These are phyloP conservation scores for Pneumocystis carinii DNA, from an alignment of 1,139 yeast species.

Conservation along the genomic window DNA sequence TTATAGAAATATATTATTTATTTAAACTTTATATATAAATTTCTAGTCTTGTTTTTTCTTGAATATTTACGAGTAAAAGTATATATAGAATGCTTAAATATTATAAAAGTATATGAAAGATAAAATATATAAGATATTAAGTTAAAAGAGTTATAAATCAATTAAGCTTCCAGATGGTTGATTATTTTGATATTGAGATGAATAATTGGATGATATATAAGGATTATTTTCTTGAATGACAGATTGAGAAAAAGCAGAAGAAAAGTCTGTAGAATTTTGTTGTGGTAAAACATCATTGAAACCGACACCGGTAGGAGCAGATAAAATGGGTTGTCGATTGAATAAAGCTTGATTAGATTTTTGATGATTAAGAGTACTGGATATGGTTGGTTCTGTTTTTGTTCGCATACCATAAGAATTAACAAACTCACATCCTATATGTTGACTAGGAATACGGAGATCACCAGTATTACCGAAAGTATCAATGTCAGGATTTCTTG, in stretches of 20 bases:
- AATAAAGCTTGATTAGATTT: neutral
- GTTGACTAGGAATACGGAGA: conserved; percentile 81
- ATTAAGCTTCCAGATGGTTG: neutral
- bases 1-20: no score
- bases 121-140: neutral
- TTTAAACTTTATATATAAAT: no score
- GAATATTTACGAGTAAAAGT: no score
- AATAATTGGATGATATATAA: neutral
- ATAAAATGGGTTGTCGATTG: neutral
- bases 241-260: neutral
- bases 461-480: conserved; percentile 93
- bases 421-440: conserved; percentile 67
- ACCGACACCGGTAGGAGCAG: neutral
- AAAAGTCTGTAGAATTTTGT: neutral
- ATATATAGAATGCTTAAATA: no score
- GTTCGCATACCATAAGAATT: conserved; percentile 51
- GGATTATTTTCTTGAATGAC: neutral
- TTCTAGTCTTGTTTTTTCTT: no score
- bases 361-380: conserved; percentile 1
- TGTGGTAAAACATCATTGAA: neutral
- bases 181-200: neutral
- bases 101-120: neutral
- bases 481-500: conserved; percentile 78
- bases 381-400: conserved; percentile 11
- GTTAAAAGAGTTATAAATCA: neutral